Base-by-base conservation (phyloP, 257 asterid genomes). In the Fraxinus quadrangulata region DNA sequence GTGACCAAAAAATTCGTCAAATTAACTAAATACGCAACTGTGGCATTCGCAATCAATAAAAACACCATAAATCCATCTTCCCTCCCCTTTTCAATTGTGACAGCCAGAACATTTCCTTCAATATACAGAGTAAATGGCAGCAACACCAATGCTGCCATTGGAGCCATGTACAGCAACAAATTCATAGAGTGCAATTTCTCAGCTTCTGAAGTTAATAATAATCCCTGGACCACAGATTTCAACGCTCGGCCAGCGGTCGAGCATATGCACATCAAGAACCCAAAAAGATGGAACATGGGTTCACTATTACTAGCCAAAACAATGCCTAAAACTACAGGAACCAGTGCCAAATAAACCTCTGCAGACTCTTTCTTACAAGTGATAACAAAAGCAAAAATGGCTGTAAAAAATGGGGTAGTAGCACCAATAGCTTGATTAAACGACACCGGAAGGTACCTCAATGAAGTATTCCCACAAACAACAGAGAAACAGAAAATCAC, bases 101-200 rank as follows among this genome's bases (percentile, higher is more conserved):
- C 17, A 0, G 92, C 86, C 0, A 91, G 69, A 24, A 96, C 98
- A 76, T 96, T 92, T 21, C 99, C 99, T 73, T 96, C 99, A 6
- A 96, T 93, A 63, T 90, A 96, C 33, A 93, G 9, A 0, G 97
- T 90, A 73, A 96, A 89, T 0, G 99, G 99, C 0, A 96, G 86
- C 84, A 96, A 77, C 39, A 96, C 88, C 77, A 89, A 1, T 5
- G 98, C 97, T 0, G 99, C 97, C 98, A 95, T 89, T 0, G 99
- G 99, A 78, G 99, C 99, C 99, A 96, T 96, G 85, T 96, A 96
- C 73, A 96, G 56, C 61, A 96, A 81, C 3, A 96, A 89, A 85
- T 96, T 96, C 99, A 96, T 96, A 0, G 99, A 96, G 79, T 96
- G 99, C 78, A 96, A 30, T 73, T 89, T 96, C 89, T 96, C 99